These are phyloP conservation scores for Trichosporon sp. DNA, from an alignment of 1,284 basidiomycete species.

Conservation along the genomic window DNA sequence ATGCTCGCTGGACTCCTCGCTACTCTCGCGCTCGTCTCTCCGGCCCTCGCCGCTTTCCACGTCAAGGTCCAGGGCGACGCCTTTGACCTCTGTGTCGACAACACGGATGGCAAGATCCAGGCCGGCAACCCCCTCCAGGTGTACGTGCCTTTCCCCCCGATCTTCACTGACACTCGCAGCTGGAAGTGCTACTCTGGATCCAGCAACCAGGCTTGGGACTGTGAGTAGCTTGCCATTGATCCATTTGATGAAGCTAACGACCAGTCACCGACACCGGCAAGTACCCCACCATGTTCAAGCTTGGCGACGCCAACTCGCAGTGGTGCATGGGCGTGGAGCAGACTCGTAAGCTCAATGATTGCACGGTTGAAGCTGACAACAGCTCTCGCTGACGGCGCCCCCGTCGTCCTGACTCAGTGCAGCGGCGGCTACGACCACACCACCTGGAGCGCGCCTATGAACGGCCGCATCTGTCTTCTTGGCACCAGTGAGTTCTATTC, in stretches of 20 bases:
- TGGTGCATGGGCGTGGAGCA: background rate
- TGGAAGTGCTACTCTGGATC: background rate
- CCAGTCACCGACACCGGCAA: background rate
- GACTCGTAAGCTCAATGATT: background rate
- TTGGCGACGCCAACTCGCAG: background rate
- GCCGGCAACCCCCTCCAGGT: slow-evolving; percentile 1
- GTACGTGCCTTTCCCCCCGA: background rate
- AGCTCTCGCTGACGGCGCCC: background rate
- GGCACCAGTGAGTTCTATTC: background rate
- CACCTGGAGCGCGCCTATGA: background rate
- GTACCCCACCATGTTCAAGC: background rate
- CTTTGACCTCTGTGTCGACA: background rate
- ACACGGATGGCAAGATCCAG: background rate
- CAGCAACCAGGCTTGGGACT: background rate
- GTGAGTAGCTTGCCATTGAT: background rate
- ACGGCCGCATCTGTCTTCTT: background rate
- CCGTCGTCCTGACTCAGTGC: background rate
- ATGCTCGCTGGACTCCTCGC: background rate
- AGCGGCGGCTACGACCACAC: background rate
- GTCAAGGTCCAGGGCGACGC: background rate
- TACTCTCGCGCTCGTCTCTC: background rate
- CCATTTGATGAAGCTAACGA: background rate
- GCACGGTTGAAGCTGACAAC: background rate
- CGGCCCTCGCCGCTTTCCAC: background rate
- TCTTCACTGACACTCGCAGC: background rate